Base-by-base conservation (phyloP, 129 eudicot species). In the Saposhnikovia divaricata region DNA sequence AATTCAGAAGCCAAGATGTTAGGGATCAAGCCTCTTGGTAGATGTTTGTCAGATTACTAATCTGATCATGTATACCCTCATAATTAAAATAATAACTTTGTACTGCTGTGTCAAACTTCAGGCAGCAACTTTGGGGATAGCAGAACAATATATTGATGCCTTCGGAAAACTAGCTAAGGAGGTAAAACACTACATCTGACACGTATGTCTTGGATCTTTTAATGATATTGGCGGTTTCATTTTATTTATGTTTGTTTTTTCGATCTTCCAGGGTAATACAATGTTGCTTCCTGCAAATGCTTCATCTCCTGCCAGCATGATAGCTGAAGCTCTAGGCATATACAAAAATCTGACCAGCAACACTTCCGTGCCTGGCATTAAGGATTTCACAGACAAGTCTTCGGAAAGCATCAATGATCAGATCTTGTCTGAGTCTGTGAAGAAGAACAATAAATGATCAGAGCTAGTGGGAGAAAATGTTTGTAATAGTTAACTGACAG, bases 91-190 rank as follows among this genome's bases (percentile, higher is more conserved):
- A n/a, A 21, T 61, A 27, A 65, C 38, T 65, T 23, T 65, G 19
- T 34, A 14, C 3, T 40, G 10, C 70, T 23, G 76, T 46, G 77
- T 51, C 72, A 43, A 47, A 86, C 50, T 83, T 85, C 88, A 96
- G 99, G 99, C 99, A 39, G 98, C 99, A 70, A 90, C 95, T 82
- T 79, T 92, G 85, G 91, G 92, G 75, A 63, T 96, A 79, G 99
- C 99, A 3, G 93, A 96, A 78, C 93, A 92, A 79, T 96, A 96
- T 86, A 86, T 96, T 51, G 84, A 89, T 8, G 99, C 99, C 42
- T 96, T 92, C 77, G 83, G 92, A 80, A 89, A 81, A 27, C 77
- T 96, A 76, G 99, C 99, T 1, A 89, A 92, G 86, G 85, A 96
- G 98, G 99, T 96, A 84, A 84, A 51, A 39, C 27, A 21, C 44